Evolutionary conservation across 805 yeast genomes (phyloP).

Genomic region (Metschnikowia lachancei): DNA sequence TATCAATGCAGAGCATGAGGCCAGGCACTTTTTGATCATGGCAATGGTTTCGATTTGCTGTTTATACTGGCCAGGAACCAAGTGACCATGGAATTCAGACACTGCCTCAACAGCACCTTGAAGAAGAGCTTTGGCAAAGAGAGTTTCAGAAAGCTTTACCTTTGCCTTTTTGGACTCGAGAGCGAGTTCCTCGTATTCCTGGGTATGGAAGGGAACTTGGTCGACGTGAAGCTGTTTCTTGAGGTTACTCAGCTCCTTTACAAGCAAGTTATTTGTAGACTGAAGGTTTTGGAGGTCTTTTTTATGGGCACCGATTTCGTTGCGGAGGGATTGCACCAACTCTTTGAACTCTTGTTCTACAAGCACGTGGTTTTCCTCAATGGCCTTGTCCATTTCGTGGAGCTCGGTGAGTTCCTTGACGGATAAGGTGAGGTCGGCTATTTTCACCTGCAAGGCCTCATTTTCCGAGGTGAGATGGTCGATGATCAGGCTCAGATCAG

Average conservation of each 20-base stretch:
- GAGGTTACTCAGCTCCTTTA: conserved; percentile 6
- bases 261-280: conserved; percentile 1
- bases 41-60: conserved; percentile 2
- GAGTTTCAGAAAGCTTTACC: neutral
- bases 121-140: neutral
- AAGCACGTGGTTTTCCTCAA: conserved; percentile 45
- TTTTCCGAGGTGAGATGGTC: conserved; percentile 37
- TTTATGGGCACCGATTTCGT: conserved; percentile 3
- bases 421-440: conserved; percentile 33
- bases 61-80: conserved; percentile 5
- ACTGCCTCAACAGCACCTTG: neutral
- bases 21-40: neutral
- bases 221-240: neutral
- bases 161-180: conserved; percentile 5
- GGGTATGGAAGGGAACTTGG: neutral
- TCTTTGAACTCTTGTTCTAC: conserved; percentile 43
- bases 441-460: conserved; percentile 32
- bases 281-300: conserved; percentile 3
- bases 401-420: conserved; percentile 49
- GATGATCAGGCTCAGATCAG: conserved; percentile 35
- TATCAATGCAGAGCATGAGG: conserved; percentile 2
- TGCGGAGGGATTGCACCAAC: conserved; percentile 1
- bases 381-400: conserved; percentile 47
- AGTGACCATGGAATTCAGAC: neutral
- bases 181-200: conserved; percentile 4